These are phyloP conservation scores for Gamarada debralockiae DNA, from an alignment of 495 filamentous ascomycete species.

Conservation along the genomic window DNA sequence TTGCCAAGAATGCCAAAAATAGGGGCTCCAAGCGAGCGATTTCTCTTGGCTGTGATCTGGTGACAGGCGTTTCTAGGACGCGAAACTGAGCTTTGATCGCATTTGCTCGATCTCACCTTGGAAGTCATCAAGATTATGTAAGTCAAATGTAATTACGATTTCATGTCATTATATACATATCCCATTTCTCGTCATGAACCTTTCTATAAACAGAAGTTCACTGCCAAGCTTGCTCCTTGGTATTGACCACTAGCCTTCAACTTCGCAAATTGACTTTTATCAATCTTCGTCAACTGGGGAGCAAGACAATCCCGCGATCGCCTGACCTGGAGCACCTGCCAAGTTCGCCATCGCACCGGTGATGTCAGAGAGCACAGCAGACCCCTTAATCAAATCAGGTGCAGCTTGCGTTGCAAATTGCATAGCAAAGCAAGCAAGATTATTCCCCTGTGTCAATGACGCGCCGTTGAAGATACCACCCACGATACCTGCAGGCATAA, in stretches of 20 bases:
- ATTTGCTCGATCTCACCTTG: too few relatives aligned
- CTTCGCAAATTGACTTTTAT: neutral
- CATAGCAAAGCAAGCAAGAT: constrained; percentile 1
- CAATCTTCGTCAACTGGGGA: neutral
- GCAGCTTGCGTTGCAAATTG: neutral
- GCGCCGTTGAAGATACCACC: constrained; percentile 40
- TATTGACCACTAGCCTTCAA: neutral
- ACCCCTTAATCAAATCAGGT: neutral
- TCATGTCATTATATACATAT: too few relatives aligned
- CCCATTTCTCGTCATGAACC: too few relatives aligned
- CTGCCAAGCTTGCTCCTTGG: too few relatives aligned
- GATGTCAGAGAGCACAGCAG: constrained; percentile 23
- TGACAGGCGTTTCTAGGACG: too few relatives aligned
- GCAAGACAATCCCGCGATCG: constrained; percentile 1
- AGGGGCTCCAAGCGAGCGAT: too few relatives aligned
- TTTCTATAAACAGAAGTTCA: too few relatives aligned
- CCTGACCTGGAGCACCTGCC: neutral
- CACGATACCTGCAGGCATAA: constrained; percentile 43
- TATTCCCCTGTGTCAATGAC: constrained; percentile 9
- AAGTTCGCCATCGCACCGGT: constrained; percentile 30
- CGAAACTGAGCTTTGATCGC: too few relatives aligned
- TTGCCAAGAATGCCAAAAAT: too few relatives aligned
- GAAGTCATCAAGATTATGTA: too few relatives aligned
- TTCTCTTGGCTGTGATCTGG: too few relatives aligned
- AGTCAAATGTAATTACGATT: too few relatives aligned